Percentiles rank a stretch among this genome's conserved stretches.
Evolutionary conservation across 2,329 filamentous ascomycete genomes (phyloP).

Genomic region (Orbilia ellipsospora): DNA sequence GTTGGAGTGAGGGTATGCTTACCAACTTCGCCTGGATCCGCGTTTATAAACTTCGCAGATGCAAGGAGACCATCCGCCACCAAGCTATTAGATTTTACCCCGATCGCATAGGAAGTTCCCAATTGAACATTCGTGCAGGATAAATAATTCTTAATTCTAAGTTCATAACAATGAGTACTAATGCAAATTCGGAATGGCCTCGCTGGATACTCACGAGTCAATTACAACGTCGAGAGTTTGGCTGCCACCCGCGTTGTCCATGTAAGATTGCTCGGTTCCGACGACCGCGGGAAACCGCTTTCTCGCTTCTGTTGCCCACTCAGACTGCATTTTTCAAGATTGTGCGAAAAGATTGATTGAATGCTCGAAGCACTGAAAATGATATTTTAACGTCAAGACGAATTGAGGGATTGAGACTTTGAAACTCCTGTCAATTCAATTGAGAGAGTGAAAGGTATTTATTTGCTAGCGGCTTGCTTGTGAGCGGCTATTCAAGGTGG

Average conservation of each 20-base stretch:
- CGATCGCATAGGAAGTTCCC: conserved; percentile 74
- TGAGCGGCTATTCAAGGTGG: background rate
- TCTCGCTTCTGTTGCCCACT: conserved; percentile 37
- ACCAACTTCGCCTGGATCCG: conserved; percentile 74
- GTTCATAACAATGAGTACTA: background rate
- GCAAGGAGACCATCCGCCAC: conserved; percentile 73
- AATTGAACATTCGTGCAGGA: conserved; percentile 78
- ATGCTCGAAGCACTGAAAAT: background rate
- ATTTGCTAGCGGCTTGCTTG: background rate
- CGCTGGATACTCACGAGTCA: conserved; percentile 73
- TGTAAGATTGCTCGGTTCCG: conserved; percentile 59
- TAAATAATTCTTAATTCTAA: conserved; percentile 74
- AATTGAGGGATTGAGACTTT: background rate
- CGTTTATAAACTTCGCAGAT: conserved; percentile 77
- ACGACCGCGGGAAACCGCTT: conserved; percentile 44
- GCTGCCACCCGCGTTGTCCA: conserved; percentile 83
- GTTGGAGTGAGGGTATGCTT: conserved; percentile 1
- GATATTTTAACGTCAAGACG: background rate
- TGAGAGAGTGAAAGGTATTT: too few species aligned
- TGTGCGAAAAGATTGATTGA: background rate
- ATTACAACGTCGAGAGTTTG: conserved; percentile 76
- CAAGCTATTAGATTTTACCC: conserved; percentile 70
- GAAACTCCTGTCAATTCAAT: too few species aligned
- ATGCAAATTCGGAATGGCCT: background rate
- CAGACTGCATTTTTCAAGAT: conserved; percentile 30